Base-by-base conservation (phyloP, 192 early-diverging fungal genomes). In the Coemansia sp. region DNA sequence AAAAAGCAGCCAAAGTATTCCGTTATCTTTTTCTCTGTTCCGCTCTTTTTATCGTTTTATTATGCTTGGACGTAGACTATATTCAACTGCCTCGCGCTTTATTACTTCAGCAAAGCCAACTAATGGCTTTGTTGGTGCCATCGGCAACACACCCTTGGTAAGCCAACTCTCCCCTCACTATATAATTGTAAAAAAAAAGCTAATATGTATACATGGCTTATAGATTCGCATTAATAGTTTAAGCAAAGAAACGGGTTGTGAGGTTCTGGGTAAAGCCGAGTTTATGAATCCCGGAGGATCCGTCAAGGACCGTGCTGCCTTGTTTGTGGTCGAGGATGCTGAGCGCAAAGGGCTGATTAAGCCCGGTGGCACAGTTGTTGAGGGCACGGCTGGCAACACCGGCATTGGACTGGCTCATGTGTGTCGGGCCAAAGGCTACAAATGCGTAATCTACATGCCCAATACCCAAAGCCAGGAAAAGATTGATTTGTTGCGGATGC, bases 391-490 rank as follows among this genome's bases (percentile, higher is more conserved):
- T 2, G 94, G 83, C 19, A 98, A 98, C 78, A 98, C 96, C 10
- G 96, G 96, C 19, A 97, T 97, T 62, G 94, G 94, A 0, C 81
- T 97, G 41, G 94, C 94, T 11, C 94, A 95, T 55, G 91, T 97
- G 43, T 94, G 92, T 53, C 81, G 91, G 47, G 85, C 94, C 60
- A 90, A 89, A 78, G 94, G 94, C 6, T 97, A 97, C 82, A 90
- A 89, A 62, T 93, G 90, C 55, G 90, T 95, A 12, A 94, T 96
- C 61, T 97, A 91, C 66, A 95, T 97, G 93, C 94, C 94, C n/a
- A 89, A 96, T 74, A 97, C 92, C 42, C 94, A 87, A 74, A 88
- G 87, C 63, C 88, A 92, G 64, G 94, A 97, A 57, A 97, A 97
- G 78, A 94, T 97, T 57, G 92, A 96, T 59, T 69, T 94, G 26